Evolutionary conservation across 352 stramenopile genomes (phyloP).

Genomic region (Lagenidium giganteum): DNA sequence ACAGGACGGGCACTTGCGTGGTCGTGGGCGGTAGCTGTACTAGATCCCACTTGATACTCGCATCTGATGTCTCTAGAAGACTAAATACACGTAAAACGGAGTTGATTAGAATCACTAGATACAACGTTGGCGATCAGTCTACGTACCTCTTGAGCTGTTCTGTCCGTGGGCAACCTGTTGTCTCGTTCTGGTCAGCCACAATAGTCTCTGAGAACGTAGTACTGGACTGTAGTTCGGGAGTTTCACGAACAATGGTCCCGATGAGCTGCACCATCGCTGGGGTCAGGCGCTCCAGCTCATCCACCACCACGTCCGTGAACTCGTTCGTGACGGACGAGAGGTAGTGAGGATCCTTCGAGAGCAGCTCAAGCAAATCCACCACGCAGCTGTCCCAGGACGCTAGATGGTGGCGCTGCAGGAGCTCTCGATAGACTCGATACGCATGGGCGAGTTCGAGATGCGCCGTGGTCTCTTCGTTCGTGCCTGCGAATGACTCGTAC

Average conservation of each 20-base stretch:
- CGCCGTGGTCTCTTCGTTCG: conserved; percentile 3
- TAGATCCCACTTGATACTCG: too few species aligned
- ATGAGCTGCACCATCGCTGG: conserved; percentile 58
- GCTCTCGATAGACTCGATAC: conserved; percentile 44
- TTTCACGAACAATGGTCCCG: conserved; percentile 27
- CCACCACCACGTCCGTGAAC: conserved; percentile 68
- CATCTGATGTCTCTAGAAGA: too few species aligned
- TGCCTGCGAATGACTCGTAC: conserved; percentile 26
- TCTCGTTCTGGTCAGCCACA: too few species aligned
- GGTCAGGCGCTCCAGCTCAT: conserved; percentile 64
- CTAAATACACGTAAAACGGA: too few species aligned
- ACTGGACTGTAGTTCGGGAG: conserved; percentile 34
- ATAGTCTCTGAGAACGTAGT: too few species aligned
- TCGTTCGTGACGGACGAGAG: conserved; percentile 10
- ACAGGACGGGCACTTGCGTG: too few species aligned
- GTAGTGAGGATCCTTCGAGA: conserved; percentile 9
- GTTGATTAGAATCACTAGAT: too few species aligned
- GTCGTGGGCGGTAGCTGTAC: too few species aligned
- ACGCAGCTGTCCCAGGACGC: conserved; percentile 68
- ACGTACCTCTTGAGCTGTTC: conserved; percentile 25
- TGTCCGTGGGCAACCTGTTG: conserved; percentile 29
- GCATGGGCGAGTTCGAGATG: conserved; percentile 33
- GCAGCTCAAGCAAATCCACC: conserved; percentile 35
- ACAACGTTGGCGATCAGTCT: too few species aligned
- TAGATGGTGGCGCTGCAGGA: conserved; percentile 45